phyloP scores from a whole-genome alignment of 2,329 filamentous ascomycete genomes.

The Sordariomycetes sp. region DNA sequence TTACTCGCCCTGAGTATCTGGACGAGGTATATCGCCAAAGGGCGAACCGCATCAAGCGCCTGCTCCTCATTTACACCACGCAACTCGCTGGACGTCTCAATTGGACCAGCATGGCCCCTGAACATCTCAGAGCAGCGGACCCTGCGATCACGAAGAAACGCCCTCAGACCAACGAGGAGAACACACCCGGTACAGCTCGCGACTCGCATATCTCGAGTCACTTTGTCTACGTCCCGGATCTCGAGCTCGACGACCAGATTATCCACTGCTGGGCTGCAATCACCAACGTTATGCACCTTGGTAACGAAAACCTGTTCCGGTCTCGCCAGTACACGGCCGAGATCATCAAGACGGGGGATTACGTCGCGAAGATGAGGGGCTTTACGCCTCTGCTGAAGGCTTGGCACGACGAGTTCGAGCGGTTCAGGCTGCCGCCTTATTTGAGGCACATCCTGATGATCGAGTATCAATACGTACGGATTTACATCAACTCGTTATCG shows the following conservation, averaged over 20 bases:
- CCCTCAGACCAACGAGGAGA: conserved; percentile 42
- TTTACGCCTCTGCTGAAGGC: conserved; percentile 70
- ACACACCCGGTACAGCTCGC: conserved; percentile 50
- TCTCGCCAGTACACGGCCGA: conserved; percentile 82
- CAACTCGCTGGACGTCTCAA: conserved; percentile 90
- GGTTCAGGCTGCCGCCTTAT: conserved; percentile 58
- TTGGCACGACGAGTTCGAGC: conserved; percentile 77
- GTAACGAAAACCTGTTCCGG: conserved; percentile 80
- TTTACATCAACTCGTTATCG: conserved; percentile 90
- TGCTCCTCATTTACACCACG: conserved; percentile 84
- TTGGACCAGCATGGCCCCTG: conserved; percentile 88
- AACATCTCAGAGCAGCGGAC: conserved; percentile 49
- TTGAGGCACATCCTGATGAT: conserved; percentile 75
- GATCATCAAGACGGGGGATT: conserved; percentile 78
- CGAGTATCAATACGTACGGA: conserved; percentile 90
- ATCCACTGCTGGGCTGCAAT: conserved; percentile 91
- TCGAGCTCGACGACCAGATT: conserved; percentile 59
- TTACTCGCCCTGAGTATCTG: conserved; percentile 57
- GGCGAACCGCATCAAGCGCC: conserved; percentile 70
- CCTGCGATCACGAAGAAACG: conserved; percentile 43
- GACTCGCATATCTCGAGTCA: conserved; percentile 42
- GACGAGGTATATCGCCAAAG: conserved; percentile 71
- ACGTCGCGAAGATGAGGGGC: conserved; percentile 70
- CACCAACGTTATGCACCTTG: conserved; percentile 83
- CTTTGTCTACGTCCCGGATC: conserved; percentile 58